Evolutionary conservation across 805 yeast genomes (phyloP), one percentile per base, ranked within the genome.

Genomic region (Schwanniomyces vanrijiae): DNA sequence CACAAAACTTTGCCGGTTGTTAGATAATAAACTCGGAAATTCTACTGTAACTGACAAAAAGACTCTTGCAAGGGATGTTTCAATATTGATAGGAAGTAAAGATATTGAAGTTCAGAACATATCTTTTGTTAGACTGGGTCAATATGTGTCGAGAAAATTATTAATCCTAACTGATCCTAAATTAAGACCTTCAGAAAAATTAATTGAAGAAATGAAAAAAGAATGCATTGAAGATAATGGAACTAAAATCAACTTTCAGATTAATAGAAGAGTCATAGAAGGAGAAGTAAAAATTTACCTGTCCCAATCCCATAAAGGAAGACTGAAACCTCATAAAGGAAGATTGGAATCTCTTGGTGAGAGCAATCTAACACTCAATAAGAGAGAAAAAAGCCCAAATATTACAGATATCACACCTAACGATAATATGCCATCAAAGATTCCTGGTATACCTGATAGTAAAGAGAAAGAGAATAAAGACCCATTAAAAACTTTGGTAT

Each of bases 11-110:
- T 54, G 70, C 35, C 56, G 75, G 13, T 43, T 47, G 9, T 49
- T 73, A 18, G 76, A 73, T 50, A 54, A 53, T 42, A 51, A 54
- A 18, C 56, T 73, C 24, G 65, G 60, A 2, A 51, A 45, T 28
- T 40, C 53, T 1, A 67, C 73, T 7, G 40, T 50, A 3, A 72
- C 75, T 1, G 77, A 73, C 49, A 56, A 53, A 31, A 73, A 72
- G 45, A 73, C 77, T 0, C 51, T 73, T 14, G 67, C 67, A 3
- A 54, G 77, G 29, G 77, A 73, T 45, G 65, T 73, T 4, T 60
- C 63, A 1, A 46, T 55, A 13, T 53, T 73, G 19, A 62, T 65
- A 9, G 43, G 55, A 20, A 40, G 53, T 16, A 45, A 55, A 6
- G 55, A 58, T 16, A 21, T 68, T 35, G 64, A 64, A 46, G 52